A percentile compares a stretch with the other conserved stretches of the same genome.
These are phyloP conservation scores for Chaetomium globosum DNA, from an alignment of 2,329 filamentous ascomycete species.

Conservation along the genomic window DNA sequence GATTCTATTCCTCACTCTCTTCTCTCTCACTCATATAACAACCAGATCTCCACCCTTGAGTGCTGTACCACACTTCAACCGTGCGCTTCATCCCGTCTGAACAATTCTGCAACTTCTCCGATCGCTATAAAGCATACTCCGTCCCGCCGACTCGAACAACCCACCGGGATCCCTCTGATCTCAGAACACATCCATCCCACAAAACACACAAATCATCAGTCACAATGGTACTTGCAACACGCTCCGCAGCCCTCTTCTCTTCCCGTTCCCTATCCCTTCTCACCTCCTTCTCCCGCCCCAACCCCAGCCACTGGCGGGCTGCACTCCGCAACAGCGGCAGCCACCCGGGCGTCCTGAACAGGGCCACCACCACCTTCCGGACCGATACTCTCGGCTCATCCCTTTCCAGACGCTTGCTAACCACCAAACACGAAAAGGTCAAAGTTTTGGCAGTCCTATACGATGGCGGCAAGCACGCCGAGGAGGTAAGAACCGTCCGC, in stretches of 20 bases:
- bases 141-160: not conserved
- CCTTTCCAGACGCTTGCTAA: constrained; percentile 53
- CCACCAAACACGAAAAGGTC: constrained; percentile 66
- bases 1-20: constrained; percentile 12
- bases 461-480: constrained; percentile 86
- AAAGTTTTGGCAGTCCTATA: constrained; percentile 95
- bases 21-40: not conserved
- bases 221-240: constrained; percentile 37
- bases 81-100: constrained; percentile 8
- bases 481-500: constrained; percentile 63
- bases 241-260: constrained; percentile 27
- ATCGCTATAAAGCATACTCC: not conserved
- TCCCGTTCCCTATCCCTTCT: constrained; percentile 19
- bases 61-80: constrained; percentile 12
- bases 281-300: constrained; percentile 12
- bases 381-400: not conserved
- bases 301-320: constrained; percentile 17
- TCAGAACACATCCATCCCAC: not conserved
- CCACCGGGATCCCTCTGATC: not conserved
- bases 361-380: not conserved
- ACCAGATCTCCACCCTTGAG: not conserved
- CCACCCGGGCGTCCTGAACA: constrained; percentile 2
- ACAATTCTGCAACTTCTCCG: not conserved
- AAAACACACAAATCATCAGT: constrained; percentile 17
- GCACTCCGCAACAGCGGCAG: constrained; percentile 15